Evolutionary conservation across 73 alveolate species (phyloP), one percentile per base, ranked within the genome.

Genomic region (Stentor coeruleus): DNA sequence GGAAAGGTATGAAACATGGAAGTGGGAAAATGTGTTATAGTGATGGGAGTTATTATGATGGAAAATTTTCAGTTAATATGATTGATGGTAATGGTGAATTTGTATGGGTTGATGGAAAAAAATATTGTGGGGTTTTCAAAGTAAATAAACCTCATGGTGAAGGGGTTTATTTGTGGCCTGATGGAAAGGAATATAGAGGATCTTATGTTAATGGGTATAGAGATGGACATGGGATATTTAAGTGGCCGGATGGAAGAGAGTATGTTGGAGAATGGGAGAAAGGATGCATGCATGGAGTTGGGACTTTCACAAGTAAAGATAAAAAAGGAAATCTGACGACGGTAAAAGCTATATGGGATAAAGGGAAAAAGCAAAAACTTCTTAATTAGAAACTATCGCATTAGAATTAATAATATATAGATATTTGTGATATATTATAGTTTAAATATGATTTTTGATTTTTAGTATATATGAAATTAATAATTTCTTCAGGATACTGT

Each of bases 181-280:
- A 60, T 60, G 80, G 80, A 35, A 60, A 60, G 28, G 6, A 6
- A 11, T 60, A 60, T 60, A 38, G 28, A 35, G 80, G 80, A 60
- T 26, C 6, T 35, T 60, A 11, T 35, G 55, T 28, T 28, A 26
- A 60, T 6, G 80, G 41, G 11, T 6, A 14, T 35, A 60, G 41
- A 38, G 55, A 60, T 11, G 80, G 80, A 35, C 28, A 11, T 14
- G 80, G 80, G 28, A 60, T 6, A 11, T 60, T 60, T 38, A 60
- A 38, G 41, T 60, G 80, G 41, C 11, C 11, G 6, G 80, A 60
- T 38, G 91, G 91, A 33, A 82, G 91, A 28, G 82, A 59, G 58
- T 87, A 85, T 59, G 84, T 76, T 58, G 93, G 93, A 2, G 39
- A 39, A 55, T 87, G 93, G 92, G 86, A 37, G 58, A 85, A 84